Percentiles rank a stretch among this genome's conserved stretches.
Conservation (phyloP, 2,329 filamentous ascomycete genomes). For the Penicillium sp. region DNA sequence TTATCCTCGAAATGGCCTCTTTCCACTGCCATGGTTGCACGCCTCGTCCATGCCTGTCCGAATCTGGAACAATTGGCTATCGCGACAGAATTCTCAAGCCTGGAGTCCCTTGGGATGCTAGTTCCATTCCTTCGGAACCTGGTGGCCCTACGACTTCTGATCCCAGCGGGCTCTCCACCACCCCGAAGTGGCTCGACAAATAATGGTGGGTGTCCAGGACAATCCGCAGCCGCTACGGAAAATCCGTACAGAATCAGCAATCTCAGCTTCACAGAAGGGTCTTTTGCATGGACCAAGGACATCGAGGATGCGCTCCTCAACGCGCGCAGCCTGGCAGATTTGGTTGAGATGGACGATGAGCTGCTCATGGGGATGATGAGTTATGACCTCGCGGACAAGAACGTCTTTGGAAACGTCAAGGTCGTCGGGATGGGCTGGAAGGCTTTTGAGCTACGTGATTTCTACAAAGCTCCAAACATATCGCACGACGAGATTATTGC, state of each 20-base stretch:
- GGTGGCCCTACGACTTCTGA: slow-evolving; percentile 39
- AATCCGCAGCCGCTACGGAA: background rate
- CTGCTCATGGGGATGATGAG: slow-evolving; percentile 31
- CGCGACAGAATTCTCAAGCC: slow-evolving; percentile 42
- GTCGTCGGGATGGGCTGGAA: slow-evolving; percentile 40
- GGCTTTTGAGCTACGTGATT: slow-evolving; percentile 36
- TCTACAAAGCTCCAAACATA: slow-evolving; percentile 31
- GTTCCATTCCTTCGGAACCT: slow-evolving; percentile 41
- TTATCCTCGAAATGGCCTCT: slow-evolving; percentile 55
- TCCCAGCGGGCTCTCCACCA: slow-evolving; percentile 27
- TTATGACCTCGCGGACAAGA: slow-evolving; percentile 30
- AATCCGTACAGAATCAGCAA: background rate
- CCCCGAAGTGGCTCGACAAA: slow-evolving; percentile 5
- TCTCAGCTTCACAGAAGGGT: background rate
- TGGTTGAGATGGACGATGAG: slow-evolving; percentile 38
- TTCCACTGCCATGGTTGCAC: slow-evolving; percentile 45
- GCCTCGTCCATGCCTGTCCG: slow-evolving; percentile 52
- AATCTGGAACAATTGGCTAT: slow-evolving; percentile 57
- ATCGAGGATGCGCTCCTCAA: slow-evolving; percentile 10
- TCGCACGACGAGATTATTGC: slow-evolving; percentile 6
- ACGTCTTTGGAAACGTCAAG: slow-evolving; percentile 31
- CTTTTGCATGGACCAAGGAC: background rate
- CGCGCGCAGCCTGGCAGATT: slow-evolving; percentile 28
- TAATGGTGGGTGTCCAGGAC: background rate
- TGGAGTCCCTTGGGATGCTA: slow-evolving; percentile 38